A percentile compares a stretch with the other conserved stretches of the same genome.
phyloP scores from a whole-genome alignment of 306 rosid species.

The Cucumis hystrix region DNA sequence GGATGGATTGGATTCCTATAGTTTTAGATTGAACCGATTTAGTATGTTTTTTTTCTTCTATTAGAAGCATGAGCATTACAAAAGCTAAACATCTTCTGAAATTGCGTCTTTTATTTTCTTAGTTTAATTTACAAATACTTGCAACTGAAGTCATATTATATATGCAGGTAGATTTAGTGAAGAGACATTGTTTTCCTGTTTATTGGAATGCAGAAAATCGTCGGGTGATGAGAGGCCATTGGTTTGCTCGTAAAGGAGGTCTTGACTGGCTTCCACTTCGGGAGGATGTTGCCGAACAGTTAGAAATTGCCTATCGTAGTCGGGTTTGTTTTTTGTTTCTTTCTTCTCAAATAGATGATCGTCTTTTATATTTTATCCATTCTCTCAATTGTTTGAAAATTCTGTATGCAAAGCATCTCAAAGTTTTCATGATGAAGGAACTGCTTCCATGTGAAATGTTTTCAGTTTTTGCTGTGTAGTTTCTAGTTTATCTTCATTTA shows the following conservation, averaged over 20 bases:
- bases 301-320: constrained; percentile 68
- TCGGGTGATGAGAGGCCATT: constrained; percentile 92
- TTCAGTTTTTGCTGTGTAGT: neutral
- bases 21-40: too few species aligned
- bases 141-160: constrained; percentile 7
- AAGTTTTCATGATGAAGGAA: neutral
- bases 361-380: neutral
- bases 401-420: neutral
- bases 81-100: too few species aligned
- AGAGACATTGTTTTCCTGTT: constrained; percentile 84
- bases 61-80: too few species aligned
- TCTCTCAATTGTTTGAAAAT: neutral
- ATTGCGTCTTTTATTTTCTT: neutral
- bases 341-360: neutral
- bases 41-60: too few species aligned
- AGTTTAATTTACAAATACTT: neutral
- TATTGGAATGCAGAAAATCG: constrained; percentile 97
- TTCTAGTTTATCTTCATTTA: neutral
- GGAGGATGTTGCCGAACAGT: constrained; percentile 86
- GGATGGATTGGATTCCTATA: too few species aligned
- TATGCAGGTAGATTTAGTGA: constrained; percentile 69
- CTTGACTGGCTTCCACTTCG: constrained; percentile 95
- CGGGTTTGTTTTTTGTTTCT: constrained; percentile 38
- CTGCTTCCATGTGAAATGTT: neutral
- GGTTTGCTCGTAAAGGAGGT: constrained; percentile 97